Evolutionary conservation across 1,284 basidiomycete genomes (phyloP).

Genomic region (Mycosarcoma mackinlayi): DNA sequence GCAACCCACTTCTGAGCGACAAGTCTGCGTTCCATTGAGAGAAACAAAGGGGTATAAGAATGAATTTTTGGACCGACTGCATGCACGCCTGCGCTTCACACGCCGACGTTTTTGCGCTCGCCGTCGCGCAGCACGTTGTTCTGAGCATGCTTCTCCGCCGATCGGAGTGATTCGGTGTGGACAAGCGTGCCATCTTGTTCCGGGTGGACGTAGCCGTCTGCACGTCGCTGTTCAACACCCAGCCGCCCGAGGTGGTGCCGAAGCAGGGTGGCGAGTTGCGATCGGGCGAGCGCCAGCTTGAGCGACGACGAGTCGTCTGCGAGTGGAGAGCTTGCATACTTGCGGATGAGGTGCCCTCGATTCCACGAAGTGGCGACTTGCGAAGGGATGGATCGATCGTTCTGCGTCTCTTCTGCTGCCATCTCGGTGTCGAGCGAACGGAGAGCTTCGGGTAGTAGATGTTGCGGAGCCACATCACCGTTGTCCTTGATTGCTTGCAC

Average conservation of each 20-base stretch:
- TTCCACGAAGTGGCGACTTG: constrained; percentile 34
- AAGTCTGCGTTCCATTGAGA: neutral
- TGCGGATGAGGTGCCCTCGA: constrained; percentile 14
- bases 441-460: constrained; percentile 23
- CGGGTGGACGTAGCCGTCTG: constrained; percentile 18
- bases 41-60: constrained; percentile 7
- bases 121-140: constrained; percentile 36
- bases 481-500: constrained; percentile 15
- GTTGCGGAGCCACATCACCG: constrained; percentile 18
- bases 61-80: neutral
- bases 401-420: neutral
- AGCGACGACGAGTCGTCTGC: neutral
- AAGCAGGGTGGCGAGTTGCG: constrained; percentile 36
- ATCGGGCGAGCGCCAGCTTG: constrained; percentile 20
- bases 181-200: constrained; percentile 17
- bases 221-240: constrained; percentile 16
- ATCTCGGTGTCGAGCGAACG: neutral
- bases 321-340: neutral
- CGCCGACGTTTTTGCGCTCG: constrained; percentile 30
- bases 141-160: constrained; percentile 17
- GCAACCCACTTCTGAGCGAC: too few species aligned
- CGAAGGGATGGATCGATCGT: constrained; percentile 16
- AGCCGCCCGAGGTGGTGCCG: constrained; percentile 30
- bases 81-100: constrained; percentile 8
- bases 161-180: constrained; percentile 29